These are phyloP conservation scores for Porphyra umbilicalis DNA, from an alignment of 31 red algal species.

Conservation along the genomic window DNA sequence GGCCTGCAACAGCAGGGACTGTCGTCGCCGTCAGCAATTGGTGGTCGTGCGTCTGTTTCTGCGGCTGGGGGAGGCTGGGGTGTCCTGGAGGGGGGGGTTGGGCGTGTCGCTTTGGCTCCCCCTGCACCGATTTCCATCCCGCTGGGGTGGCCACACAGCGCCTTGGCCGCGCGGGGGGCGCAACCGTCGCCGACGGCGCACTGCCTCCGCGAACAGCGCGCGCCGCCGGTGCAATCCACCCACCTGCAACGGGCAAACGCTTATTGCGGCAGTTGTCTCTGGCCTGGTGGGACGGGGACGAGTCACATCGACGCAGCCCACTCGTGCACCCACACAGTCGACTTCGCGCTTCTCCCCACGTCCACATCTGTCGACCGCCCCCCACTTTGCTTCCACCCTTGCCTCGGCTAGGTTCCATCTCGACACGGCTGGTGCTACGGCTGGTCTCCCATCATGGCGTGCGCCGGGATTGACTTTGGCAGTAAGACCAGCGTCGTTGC, in stretches of 20 bases:
- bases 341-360: too few relatives aligned
- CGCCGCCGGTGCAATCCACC: too few relatives aligned
- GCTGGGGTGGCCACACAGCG: neutral
- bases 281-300: too few relatives aligned
- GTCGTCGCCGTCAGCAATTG: neutral
- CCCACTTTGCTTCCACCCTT: too few relatives aligned
- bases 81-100: neutral
- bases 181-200: neutral
- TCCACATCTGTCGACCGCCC: too few relatives aligned
- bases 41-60: neutral
- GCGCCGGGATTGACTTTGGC: slow-evolving; percentile 97
- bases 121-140: neutral
- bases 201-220: too few relatives aligned
- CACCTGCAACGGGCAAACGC: too few relatives aligned
- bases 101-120: neutral
- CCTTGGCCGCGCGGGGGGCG: neutral
- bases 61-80: neutral
- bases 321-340: too few relatives aligned
- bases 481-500: slow-evolving; percentile 88
- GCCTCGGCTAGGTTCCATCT: too few relatives aligned
- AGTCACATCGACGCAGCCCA: too few relatives aligned
- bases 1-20: neutral
- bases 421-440: neutral
- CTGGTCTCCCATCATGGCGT: slow-evolving; percentile 39
- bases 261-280: too few relatives aligned